Conservation (phyloP, 208 protist genomes). For the Wallacemonas sp. region DNA sequence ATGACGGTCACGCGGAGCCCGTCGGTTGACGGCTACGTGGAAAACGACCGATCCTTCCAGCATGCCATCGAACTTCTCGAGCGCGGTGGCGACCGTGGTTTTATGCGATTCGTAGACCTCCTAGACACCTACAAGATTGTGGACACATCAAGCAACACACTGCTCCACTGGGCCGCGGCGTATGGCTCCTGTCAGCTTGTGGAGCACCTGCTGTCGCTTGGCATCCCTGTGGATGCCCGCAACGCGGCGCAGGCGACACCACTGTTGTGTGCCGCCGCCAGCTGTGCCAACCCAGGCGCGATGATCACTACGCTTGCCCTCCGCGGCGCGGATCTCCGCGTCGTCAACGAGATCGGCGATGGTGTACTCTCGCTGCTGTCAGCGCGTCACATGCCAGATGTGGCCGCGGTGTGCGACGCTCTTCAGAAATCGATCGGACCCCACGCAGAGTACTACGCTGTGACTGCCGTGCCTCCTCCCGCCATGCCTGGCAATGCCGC, state of each 20-base stretch:
- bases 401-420: constrained; percentile 13
- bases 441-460: constrained; percentile 2
- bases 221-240: constrained; percentile 31
- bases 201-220: constrained; percentile 34
- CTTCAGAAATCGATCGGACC: constrained; percentile 17
- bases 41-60: constrained; percentile 21
- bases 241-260: constrained; percentile 58
- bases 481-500: neutral
- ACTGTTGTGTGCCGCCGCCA: constrained; percentile 57
- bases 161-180: constrained; percentile 72
- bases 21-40: neutral
- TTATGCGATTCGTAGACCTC: constrained; percentile 50
- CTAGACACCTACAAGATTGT: constrained; percentile 48
- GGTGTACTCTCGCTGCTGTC: constrained; percentile 37
- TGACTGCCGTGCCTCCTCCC: neutral
- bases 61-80: constrained; percentile 40
- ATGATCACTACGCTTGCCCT: constrained; percentile 44
- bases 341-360: constrained; percentile 22
- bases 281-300: constrained; percentile 32
- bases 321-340: constrained; percentile 41
- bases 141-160: constrained; percentile 52
- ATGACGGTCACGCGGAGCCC: constrained; percentile 8
- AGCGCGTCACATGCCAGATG: constrained; percentile 13
- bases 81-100: constrained; percentile 26
- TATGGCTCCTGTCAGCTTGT: constrained; percentile 42